These are phyloP conservation scores for Sutorius australiensis DNA, from an alignment of 768 basidiomycete species.

Conservation along the genomic window DNA sequence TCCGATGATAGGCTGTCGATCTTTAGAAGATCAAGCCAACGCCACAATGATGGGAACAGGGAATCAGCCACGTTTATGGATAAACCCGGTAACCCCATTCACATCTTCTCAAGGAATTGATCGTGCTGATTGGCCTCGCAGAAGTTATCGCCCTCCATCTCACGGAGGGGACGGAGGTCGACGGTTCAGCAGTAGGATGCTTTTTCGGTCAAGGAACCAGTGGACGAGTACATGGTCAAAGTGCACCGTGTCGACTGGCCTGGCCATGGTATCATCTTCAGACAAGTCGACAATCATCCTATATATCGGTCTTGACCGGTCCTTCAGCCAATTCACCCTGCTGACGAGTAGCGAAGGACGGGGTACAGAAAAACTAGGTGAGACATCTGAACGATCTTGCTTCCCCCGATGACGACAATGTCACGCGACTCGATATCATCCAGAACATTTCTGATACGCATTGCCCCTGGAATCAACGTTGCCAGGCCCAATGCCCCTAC, in stretches of 20 bases:
- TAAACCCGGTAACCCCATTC: not conserved
- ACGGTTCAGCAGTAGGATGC: not conserved
- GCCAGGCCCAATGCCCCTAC: not conserved
- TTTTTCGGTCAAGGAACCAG: not conserved
- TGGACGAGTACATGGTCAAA: not conserved
- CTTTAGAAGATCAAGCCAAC: slow-evolving; percentile 4
- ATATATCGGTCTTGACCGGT: too few species aligned
- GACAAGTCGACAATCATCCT: too few species aligned
- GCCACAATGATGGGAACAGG: slow-evolving; percentile 2
- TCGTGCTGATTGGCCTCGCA: not conserved
- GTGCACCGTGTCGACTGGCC: not conserved
- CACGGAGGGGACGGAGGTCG: not conserved
- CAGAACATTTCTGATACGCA: too few species aligned
- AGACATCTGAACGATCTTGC: not conserved
- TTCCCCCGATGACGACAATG: not conserved
- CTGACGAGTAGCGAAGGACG: not conserved
- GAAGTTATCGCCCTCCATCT: not conserved
- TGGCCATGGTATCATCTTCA: not conserved
- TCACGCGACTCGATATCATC: not conserved
- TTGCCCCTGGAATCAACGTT: not conserved
- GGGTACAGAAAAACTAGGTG: not conserved
- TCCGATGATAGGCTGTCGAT: slow-evolving; percentile 8
- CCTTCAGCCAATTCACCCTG: too few species aligned
- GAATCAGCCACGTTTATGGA: not conserved
- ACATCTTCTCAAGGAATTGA: not conserved